phyloP scores from a whole-genome alignment of 805 yeast species.

The Clavispora phyllophila region DNA sequence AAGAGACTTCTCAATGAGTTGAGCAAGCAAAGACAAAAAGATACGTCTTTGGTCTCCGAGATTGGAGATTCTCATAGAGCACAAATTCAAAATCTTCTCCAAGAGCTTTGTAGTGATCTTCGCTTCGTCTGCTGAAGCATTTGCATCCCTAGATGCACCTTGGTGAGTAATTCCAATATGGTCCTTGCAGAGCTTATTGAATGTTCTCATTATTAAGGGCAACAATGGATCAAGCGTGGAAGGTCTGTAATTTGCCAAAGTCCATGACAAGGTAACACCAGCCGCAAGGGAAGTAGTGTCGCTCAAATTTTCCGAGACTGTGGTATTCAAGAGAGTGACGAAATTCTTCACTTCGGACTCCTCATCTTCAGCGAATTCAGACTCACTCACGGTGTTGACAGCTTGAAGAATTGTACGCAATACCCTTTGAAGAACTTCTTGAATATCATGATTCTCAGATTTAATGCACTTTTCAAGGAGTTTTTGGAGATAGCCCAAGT shows the following conservation, averaged over 20 bases:
- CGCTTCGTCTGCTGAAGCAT: constrained; percentile 60
- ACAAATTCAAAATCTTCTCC: constrained; percentile 69
- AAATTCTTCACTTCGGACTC: constrained; percentile 63
- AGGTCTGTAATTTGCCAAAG: constrained; percentile 71
- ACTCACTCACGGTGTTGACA: constrained; percentile 40
- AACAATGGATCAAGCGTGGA: constrained; percentile 68
- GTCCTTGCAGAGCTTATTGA: constrained; percentile 85
- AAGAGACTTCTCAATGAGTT: constrained; percentile 80
- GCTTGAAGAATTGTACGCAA: constrained; percentile 65
- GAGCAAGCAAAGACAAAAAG: constrained; percentile 80
- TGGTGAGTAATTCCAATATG: constrained; percentile 64
- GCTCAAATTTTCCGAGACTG: constrained; percentile 74
- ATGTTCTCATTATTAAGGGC: constrained; percentile 76
- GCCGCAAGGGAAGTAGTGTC: constrained; percentile 79
- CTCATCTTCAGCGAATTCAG: constrained; percentile 42
- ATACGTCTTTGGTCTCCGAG: constrained; percentile 92
- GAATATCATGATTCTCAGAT: constrained; percentile 81
- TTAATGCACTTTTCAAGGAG: constrained; percentile 76
- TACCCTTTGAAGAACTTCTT: constrained; percentile 75
- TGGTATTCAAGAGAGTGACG: constrained; percentile 53
- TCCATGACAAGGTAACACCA: constrained; percentile 79
- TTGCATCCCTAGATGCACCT: constrained; percentile 27
- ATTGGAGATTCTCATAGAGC: constrained; percentile 76
- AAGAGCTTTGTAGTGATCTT: constrained; percentile 72
- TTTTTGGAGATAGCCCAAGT: constrained; percentile 62